Conservation (phyloP, 2,329 filamentous ascomycete genomes). For the Colletotrichum chlorophyti region DNA sequence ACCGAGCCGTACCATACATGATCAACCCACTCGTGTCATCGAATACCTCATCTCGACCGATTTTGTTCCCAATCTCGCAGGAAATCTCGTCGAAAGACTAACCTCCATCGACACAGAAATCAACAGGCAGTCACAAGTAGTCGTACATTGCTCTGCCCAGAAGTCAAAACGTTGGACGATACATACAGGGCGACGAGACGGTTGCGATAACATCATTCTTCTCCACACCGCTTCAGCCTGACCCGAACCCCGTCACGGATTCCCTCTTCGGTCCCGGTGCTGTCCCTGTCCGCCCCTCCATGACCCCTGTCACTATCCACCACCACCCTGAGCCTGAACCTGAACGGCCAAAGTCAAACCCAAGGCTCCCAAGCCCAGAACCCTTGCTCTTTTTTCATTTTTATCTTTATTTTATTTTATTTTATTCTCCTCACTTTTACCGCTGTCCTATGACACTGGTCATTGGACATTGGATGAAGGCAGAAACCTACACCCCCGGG, state of each 20-base stretch:
- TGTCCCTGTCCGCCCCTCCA: constrained; percentile 4
- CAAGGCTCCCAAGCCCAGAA: constrained; percentile 13
- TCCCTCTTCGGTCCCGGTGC: constrained; percentile 4
- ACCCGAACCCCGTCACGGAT: constrained; percentile 9
- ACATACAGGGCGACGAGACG: constrained; percentile 6
- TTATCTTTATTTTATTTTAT: no score
- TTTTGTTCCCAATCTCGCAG: no score
- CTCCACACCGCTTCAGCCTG: constrained; percentile 23
- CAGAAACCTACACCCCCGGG: not conserved
- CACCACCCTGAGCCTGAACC: not conserved
- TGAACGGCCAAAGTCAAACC: not conserved
- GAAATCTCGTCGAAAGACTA: no score
- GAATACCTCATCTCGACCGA: no score
- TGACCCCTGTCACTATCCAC: constrained; percentile 12
- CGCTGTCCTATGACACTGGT: constrained; percentile 7
- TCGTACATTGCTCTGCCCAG: no score
- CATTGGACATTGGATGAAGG: not conserved
- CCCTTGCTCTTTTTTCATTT: no score
- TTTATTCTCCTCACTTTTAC: no score
- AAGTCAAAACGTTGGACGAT: constrained; percentile 4
- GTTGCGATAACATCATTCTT: constrained; percentile 25
- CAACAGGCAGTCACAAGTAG: no score
- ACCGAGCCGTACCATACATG: no score
- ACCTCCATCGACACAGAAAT: no score
- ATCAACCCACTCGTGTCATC: no score